phyloP scores from a whole-genome alignment of 441 rosid genomes.

The Populus hybrid region DNA sequence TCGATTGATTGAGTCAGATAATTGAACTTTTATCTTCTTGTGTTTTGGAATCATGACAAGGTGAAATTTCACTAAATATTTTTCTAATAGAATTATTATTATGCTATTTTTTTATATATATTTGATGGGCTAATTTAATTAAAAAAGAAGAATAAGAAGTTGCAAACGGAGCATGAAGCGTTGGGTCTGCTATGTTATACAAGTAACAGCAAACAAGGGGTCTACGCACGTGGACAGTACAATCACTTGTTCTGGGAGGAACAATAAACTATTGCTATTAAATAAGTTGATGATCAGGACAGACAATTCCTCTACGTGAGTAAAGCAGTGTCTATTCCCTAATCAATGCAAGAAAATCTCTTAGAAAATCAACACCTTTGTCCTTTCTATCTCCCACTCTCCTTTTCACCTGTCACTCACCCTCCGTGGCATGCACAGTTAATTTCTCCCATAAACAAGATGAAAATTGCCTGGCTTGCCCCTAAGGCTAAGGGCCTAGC shows the following conservation, averaged over 20 bases:
- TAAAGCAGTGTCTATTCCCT: slow-evolving; percentile 32
- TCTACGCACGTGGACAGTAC: slow-evolving; percentile 56
- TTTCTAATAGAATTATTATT: no score
- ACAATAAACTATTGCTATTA: neutral
- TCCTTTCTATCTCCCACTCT: slow-evolving; percentile 7
- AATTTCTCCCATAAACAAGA: no score
- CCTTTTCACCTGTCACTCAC: slow-evolving; percentile 8
- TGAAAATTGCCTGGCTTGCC: no score
- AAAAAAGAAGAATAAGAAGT: no score
- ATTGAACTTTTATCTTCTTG: no score
- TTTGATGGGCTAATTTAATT: no score
- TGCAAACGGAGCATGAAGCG: slow-evolving; percentile 26
- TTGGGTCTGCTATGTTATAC: slow-evolving; percentile 37
- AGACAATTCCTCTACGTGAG: slow-evolving; percentile 33
- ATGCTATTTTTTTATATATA: no score
- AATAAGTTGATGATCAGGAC: slow-evolving; percentile 5
- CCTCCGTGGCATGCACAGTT: slow-evolving; percentile 10
- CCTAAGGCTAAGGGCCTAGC: no score
- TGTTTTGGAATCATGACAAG: no score
- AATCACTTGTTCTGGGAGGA: slow-evolving; percentile 25
- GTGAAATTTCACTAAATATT: no score
- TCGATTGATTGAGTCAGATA: fast-evolving
- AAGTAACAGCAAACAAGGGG: slow-evolving; percentile 37
- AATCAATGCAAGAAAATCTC: slow-evolving; percentile 33
- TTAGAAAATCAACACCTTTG: slow-evolving; percentile 27